Evolutionary conservation across 1,284 basidiomycete species (phyloP).

Genomic region (Heterobasidion irregulare): DNA sequence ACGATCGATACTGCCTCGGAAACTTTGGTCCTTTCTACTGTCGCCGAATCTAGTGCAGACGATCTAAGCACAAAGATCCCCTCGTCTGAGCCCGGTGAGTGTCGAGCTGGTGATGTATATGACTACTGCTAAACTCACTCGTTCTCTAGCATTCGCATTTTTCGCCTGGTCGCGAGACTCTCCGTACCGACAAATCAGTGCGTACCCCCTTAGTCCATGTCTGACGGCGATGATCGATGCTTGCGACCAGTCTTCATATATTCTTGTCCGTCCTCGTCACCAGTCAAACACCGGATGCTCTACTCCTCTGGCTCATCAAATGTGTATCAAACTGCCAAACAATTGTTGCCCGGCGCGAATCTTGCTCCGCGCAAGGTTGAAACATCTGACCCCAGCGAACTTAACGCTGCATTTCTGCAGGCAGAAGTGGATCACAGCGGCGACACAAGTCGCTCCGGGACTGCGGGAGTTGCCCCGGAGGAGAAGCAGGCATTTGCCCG

Average conservation of each 20-base stretch:
- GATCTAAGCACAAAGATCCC: conserved; percentile 43
- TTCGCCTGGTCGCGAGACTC: conserved; percentile 60
- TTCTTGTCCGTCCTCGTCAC: conserved; percentile 73
- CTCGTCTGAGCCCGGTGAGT: conserved; percentile 40
- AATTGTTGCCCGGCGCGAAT: conserved; percentile 33
- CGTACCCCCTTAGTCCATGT: neutral
- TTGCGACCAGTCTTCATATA: conserved; percentile 74
- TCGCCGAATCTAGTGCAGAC: conserved; percentile 29
- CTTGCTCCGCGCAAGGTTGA: conserved; percentile 63
- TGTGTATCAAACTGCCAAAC: conserved; percentile 49
- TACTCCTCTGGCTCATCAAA: conserved; percentile 67
- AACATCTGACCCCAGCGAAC: conserved; percentile 71
- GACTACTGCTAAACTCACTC: conserved; percentile 6
- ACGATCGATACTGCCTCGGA: conserved; percentile 54
- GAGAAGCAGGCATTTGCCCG: conserved; percentile 41
- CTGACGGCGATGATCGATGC: conserved; percentile 6
- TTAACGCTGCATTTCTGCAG: conserved; percentile 56
- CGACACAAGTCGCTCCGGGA: conserved; percentile 6
- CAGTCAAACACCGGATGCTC: conserved; percentile 80
- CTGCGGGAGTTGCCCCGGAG: conserved; percentile 7
- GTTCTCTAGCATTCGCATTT: conserved; percentile 54
- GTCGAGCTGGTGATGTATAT: neutral
- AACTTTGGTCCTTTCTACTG: conserved; percentile 37
- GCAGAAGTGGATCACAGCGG: conserved; percentile 28
- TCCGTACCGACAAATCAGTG: conserved; percentile 37